Base-by-base conservation (phyloP, 2,329 filamentous ascomycete species). In the Fusarium sp. region DNA sequence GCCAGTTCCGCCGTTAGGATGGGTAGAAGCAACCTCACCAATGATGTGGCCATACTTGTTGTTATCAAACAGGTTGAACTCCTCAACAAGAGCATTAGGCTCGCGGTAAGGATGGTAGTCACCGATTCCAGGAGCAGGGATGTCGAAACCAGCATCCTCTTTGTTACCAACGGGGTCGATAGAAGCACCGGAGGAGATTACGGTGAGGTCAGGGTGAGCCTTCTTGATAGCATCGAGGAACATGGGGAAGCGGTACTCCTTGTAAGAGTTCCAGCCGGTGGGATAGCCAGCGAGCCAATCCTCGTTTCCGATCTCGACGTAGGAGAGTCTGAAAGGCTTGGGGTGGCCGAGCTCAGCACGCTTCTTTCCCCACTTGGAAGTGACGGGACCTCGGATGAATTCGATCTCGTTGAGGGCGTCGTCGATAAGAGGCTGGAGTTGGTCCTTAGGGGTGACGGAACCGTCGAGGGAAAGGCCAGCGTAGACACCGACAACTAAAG, bases 301-400 rank as follows among this genome's bases (percentile, higher is more conserved):
- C 78, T 93, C 91, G 78, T 93, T 93, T 66, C 91, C 91, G 48
- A 93, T 82, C 80, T 93, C 91, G 62, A 93, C 88, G 74, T 88
- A 91, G 17, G 87, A 83, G 55, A 93, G 84, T 36, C 79, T 83
- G 82, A 89, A 93, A 0, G 91, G 91, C 66, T 90, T 84, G 0
- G 89, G 86, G 74, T 92, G 88, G 8, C 91, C 91, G 6, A 91
- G 84, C 48, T 86, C 81, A 12, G 89, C 90, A 24, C 91, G 89
- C 12, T 86, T 80, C 8, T 86, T 84, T 20, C 91, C 90, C 83
- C 88, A 91, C 30, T 84, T 85, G 3, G 88, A 89, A 51, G 84
- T 82, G 3, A 81, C 79, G 42, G 87, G 82, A 6, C 90, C 90
- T 17, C 86, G 84, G 39, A 92, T 84, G 79, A 92, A 92, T 78